Conservation (phyloP, 805 yeast genomes). For the Candida nemodendra region DNA sequence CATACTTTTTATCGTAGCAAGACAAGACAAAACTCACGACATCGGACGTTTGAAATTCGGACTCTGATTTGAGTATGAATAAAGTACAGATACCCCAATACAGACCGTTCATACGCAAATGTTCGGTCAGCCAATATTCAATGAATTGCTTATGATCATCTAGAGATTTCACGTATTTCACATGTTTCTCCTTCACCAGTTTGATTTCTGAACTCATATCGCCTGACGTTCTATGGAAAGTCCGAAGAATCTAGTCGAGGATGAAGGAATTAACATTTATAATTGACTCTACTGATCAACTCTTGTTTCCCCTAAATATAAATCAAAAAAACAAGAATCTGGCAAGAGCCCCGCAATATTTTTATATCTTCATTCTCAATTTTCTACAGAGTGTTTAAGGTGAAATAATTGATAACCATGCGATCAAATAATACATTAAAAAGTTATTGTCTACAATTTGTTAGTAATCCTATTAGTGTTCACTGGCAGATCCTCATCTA, state of each 20-base stretch:
- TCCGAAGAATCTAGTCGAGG: no score
- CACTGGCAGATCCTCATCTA: slow-evolving; percentile 15
- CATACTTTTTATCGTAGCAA: slow-evolving; percentile 57
- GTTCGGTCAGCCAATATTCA: slow-evolving; percentile 89
- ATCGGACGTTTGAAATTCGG: slow-evolving; percentile 58
- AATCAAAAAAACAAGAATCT: no score
- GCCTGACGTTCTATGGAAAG: no score
- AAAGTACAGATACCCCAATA: slow-evolving; percentile 94
- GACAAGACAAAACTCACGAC: slow-evolving; percentile 65
- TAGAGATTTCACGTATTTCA: slow-evolving; percentile 52
- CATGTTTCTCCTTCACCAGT: slow-evolving; percentile 48
- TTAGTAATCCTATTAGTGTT: slow-evolving; percentile 14
- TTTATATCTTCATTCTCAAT: no score
- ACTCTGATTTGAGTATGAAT: slow-evolving; percentile 52
- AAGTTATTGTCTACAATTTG: slow-evolving; percentile 20
- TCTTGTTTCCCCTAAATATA: no score
- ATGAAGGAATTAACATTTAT: no score
- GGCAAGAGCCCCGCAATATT: no score
- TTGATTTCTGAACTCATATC: neutral
- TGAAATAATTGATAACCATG: no score
- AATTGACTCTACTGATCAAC: no score
- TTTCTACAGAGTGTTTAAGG: no score
- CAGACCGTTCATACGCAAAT: slow-evolving; percentile 83
- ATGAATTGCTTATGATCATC: slow-evolving; percentile 56
- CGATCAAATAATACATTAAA: no score